Evolutionary conservation across 2,329 filamentous ascomycete species (phyloP).

Genomic region (Nemania sp.): DNA sequence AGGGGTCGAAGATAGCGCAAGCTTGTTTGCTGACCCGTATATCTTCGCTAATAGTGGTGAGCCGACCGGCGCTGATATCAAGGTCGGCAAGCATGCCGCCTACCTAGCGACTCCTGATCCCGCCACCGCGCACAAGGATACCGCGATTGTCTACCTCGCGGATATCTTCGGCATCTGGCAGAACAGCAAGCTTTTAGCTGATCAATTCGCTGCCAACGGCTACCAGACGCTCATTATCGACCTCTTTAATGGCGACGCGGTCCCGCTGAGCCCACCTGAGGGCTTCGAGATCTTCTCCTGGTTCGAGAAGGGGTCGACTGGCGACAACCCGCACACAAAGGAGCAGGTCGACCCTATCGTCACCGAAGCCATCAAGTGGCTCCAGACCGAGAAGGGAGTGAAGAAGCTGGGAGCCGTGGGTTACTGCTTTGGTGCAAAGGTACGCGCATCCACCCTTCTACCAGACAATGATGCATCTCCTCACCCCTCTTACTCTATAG

Average conservation of each 20-base stretch:
- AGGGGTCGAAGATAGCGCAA: background rate
- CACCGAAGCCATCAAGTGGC: conserved; percentile 56
- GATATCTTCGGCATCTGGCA: conserved; percentile 60
- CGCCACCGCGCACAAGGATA: conserved; percentile 45
- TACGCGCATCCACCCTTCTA: conserved; percentile 37
- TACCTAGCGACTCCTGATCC: conserved; percentile 55
- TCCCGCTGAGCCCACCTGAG: conserved; percentile 56
- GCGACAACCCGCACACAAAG: conserved; percentile 55
- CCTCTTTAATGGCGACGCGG: conserved; percentile 68
- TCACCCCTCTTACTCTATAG: conserved; percentile 41
- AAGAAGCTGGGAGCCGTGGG: conserved; percentile 68
- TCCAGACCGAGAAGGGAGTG: conserved; percentile 59
- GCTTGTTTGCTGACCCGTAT: conserved; percentile 3
- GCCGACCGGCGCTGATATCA: conserved; percentile 52
- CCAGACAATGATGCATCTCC: background rate
- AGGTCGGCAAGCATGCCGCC: conserved; percentile 52
- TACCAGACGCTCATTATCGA: conserved; percentile 73
- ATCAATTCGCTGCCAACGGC: conserved; percentile 74
- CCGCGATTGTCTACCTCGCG: conserved; percentile 52
- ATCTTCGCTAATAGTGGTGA: conserved; percentile 47
- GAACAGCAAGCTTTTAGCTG: conserved; percentile 69
- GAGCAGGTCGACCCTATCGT: conserved; percentile 54
- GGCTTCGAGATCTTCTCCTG: conserved; percentile 51
- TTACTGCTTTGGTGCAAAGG: conserved; percentile 78
- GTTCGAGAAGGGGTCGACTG: conserved; percentile 50